Evolutionary conservation across 108 stramenopile species (phyloP), one percentile per base, ranked within the genome.

Genomic region (Skeletonema costatum): DNA sequence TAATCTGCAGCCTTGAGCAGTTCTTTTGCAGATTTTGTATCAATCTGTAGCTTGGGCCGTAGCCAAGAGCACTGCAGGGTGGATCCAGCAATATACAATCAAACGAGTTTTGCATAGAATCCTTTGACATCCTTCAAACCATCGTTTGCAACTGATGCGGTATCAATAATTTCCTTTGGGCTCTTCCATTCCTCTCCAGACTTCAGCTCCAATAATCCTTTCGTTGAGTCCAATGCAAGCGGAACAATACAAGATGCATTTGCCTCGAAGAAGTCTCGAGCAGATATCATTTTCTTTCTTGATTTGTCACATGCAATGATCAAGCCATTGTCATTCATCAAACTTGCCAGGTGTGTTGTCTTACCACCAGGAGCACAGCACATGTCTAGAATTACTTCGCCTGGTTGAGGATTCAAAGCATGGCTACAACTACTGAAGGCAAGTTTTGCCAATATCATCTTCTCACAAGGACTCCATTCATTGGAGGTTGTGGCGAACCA

Each of bases 311-410:
- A 97, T 16, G 97, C 94, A 35, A 98, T 87, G 33, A 98, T 87
- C 21, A 85, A 63, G 4, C 96, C 96, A 11, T 83, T 66, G 70
- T 96, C 96, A 21, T 71, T 19, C 75, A 96, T 94, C 41, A 97
- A 72, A 75, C 94, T 94, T 16, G 97, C 93, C 66, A 97, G 42
- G 80, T 97, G 96, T 11, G 87, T 74, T 13, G 96, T 94, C 76
- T 98, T 98, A 6, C 98, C 98, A 8, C 98, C 98, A 2, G 98
- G 98, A 9, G 98, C 98, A 32, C 86, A 72, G 44, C 93, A 94
- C 95, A 98, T 90, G 71, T 97, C 98, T 39, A 97, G 68, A 62
- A 98, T 86, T 7, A 87, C 71, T 66, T 97, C 93, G 36, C 86
- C 87, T 35, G 88, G 87, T 74, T 88, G 73, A 3, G 97, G 93